Percentiles rank a stretch among this genome's conserved stretches.
Conservation (phyloP, 306 rosid genomes). For the Dalbergia oliveri region DNA sequence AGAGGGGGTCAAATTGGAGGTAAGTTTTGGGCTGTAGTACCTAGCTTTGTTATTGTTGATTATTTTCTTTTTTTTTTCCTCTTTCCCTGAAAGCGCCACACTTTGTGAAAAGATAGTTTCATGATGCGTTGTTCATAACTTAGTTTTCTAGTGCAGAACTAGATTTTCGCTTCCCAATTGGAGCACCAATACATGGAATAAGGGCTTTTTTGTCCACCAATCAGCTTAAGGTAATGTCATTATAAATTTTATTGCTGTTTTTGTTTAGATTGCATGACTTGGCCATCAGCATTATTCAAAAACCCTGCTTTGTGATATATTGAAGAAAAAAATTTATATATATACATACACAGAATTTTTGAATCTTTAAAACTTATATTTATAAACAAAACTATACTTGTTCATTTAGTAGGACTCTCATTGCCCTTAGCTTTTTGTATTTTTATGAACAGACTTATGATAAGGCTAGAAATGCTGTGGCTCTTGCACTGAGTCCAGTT, state of each 20-base stretch:
- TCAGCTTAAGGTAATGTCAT: conserved; percentile 77
- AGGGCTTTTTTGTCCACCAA: conserved; percentile 92
- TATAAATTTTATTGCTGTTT: conserved; percentile 27
- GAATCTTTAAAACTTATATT: not conserved
- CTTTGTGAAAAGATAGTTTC: conserved; percentile 27
- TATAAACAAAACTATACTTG: not conserved
- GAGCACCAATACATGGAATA: conserved; percentile 96
- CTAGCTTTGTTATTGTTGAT: conserved; percentile 18
- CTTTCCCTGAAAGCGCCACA: conserved; percentile 1
- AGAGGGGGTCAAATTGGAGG: conserved; percentile 98
- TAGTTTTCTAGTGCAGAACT: conserved; percentile 76
- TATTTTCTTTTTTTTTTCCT: conserved; percentile 25
- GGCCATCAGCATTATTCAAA: conserved; percentile 18
- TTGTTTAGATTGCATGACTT: conserved; percentile 36
- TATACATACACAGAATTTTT: too few species aligned
- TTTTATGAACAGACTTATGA: conserved; percentile 80
- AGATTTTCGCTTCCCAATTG: conserved; percentile 92
- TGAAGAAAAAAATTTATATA: not conserved
- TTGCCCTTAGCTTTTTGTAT: conserved; percentile 29
- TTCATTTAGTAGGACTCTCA: not conserved
- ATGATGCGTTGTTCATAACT: conserved; percentile 34
- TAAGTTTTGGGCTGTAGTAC: conserved; percentile 50
- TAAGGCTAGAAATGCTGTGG: conserved; percentile 97
- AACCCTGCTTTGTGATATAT: not conserved
- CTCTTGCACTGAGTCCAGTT: conserved; percentile 97